Base-by-base conservation (phyloP, 1,284 basidiomycete species). In the Entoloma clypeatum region DNA sequence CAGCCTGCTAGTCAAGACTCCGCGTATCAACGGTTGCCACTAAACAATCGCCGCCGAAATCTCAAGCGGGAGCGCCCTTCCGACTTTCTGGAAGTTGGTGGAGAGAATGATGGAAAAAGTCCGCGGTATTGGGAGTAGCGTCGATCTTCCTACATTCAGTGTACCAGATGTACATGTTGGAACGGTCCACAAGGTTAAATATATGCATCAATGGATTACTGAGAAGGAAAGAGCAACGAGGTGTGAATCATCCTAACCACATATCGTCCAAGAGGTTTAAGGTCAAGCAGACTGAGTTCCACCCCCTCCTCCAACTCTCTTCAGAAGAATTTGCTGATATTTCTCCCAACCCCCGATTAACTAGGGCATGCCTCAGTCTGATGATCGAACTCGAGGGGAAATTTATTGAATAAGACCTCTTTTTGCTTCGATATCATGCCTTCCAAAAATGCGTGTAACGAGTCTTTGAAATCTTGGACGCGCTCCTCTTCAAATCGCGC, bases 401-500 rank as follows among this genome's bases (percentile, higher is more conserved):
- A 25, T 2, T 17, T 3, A 10, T 7, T 31, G 4, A 18, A 27
- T 4, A 36, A 75, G 33, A 88, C 84, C 72, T 92, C 81, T 60
- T 84, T 86, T 65, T 95, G 92, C 36, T 85, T 68, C 18, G 71
- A 60, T 36, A 92, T 84, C 82, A 93, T 86, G 7, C 86, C 86
- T 36, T 86, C 83, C 44, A 94, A 63, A 63, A 90, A 92, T 1
- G 71, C 71, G 54, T 86, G 85, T 43, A 95, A 61, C 2, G 81
- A 74, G 23, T 73, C 68, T 59, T 90, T 92, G 61, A 95, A 91
- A 57, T 95, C 92, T 33, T 90, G 82, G 21, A 98, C 79, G 31
- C 93, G 79, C 63, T 97, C 94, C 56, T 83, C 77, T 65, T 99
- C 95, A 58, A 99, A 97, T 23, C 93, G 72, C n/a, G 81, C 82